Evolutionary conservation across 345 rosid genomes (phyloP).

Genomic region (Eucalyptus urophylla): DNA sequence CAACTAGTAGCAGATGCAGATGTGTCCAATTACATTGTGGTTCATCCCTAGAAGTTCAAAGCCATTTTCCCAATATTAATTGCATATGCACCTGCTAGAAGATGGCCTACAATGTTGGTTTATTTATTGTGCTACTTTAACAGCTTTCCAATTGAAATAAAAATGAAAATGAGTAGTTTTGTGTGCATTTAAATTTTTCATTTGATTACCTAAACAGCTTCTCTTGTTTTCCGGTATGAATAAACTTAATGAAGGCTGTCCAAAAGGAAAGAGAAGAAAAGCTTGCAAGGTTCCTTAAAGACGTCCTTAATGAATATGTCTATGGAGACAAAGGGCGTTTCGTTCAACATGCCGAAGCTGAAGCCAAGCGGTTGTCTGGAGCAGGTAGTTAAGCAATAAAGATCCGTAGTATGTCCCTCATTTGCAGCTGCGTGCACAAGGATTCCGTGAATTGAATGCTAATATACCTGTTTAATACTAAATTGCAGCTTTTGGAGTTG

Average conservation of each 20-base stretch:
- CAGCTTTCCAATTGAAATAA: neutral
- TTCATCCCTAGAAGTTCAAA: neutral
- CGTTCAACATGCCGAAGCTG: constrained; percentile 34
- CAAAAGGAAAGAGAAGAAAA: constrained; percentile 73
- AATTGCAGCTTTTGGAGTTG: constrained; percentile 44
- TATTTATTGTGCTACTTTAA: neutral
- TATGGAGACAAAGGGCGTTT: constrained; percentile 49
- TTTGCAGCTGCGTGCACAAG: neutral
- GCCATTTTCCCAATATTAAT: neutral
- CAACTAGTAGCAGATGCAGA: neutral
- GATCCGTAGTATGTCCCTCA: neutral
- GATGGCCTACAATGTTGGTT: neutral
- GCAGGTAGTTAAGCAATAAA: constrained; percentile 15
- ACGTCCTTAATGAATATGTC: constrained; percentile 40
- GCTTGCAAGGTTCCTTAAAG: constrained; percentile 39
- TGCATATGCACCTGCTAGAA: neutral
- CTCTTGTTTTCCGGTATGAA: neutral
- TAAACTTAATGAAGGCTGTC: constrained; percentile 25
- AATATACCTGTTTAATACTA: neutral
- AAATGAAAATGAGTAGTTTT: neutral
- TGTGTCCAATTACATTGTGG: neutral
- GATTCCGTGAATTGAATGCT: neutral
- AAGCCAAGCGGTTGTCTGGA: constrained; percentile 43
- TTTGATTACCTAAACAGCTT: neutral
- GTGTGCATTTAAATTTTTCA: neutral